These are phyloP conservation scores for Jamesozyma hellenica DNA, from an alignment of 805 yeast genomes.

Conservation along the genomic window DNA sequence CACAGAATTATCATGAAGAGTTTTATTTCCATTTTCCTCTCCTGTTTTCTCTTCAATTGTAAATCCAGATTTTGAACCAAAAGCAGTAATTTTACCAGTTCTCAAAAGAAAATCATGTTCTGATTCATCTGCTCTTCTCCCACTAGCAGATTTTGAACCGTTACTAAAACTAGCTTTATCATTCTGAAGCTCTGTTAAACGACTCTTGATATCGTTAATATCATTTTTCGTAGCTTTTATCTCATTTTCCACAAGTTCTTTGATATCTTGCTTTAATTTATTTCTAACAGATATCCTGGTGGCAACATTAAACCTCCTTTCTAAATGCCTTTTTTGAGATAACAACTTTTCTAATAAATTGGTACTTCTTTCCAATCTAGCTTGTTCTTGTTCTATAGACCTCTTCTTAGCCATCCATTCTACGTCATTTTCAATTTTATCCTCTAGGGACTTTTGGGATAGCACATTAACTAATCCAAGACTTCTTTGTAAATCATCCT, in stretches of 20 bases:
- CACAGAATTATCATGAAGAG: slow-evolving; percentile 7
- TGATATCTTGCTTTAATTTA: slow-evolving; percentile 44
- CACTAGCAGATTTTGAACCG: slow-evolving; percentile 17
- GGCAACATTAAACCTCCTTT: slow-evolving; percentile 40
- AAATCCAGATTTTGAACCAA: slow-evolving; percentile 61
- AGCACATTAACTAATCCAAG: slow-evolving; percentile 48
- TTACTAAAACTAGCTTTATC: slow-evolving; percentile 7
- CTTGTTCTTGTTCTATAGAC: slow-evolving; percentile 63
- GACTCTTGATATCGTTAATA: slow-evolving; percentile 46
- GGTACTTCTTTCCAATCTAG: slow-evolving; percentile 60
- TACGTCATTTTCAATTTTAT: slow-evolving; percentile 60
- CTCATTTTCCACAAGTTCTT: slow-evolving; percentile 40
- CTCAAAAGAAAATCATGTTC: slow-evolving; percentile 73
- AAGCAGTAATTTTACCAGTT: slow-evolving; percentile 90
- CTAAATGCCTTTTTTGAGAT: slow-evolving; percentile 38
- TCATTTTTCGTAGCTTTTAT: slow-evolving; percentile 48
- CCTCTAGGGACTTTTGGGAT: slow-evolving; percentile 75
- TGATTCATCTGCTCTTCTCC: slow-evolving; percentile 57
- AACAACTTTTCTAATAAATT: slow-evolving; percentile 37
- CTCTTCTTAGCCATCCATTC: slow-evolving; percentile 47
- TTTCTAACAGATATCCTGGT: slow-evolving; percentile 59
- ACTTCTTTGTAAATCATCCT: slow-evolving; percentile 22
- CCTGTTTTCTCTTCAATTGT: slow-evolving; percentile 9
- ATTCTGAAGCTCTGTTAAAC: slow-evolving; percentile 31
- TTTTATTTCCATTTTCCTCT: background rate